These are phyloP conservation scores for Delitschia confertaspora DNA, from an alignment of 495 filamentous ascomycete species.

Conservation along the genomic window DNA sequence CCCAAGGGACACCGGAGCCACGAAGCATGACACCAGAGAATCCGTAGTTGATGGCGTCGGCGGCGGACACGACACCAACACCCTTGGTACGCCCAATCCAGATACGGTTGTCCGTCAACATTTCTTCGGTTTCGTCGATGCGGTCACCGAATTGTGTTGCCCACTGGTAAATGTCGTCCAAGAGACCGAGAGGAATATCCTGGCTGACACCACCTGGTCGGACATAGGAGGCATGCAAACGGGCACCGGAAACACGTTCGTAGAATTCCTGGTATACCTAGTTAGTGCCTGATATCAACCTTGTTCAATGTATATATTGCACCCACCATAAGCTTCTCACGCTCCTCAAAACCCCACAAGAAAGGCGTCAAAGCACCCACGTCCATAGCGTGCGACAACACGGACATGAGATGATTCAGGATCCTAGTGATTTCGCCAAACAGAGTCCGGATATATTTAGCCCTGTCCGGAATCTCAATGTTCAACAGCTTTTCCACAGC, in stretches of 20 bases:
- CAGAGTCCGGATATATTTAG: slow-evolving; percentile 93
- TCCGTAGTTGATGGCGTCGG: slow-evolving; percentile 87
- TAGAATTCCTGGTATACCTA: slow-evolving; percentile 80
- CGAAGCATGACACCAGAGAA: slow-evolving; percentile 98
- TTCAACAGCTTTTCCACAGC: slow-evolving; percentile 98
- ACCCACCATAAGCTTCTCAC: slow-evolving; percentile 92
- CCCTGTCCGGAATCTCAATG: slow-evolving; percentile 88
- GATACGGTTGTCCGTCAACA: slow-evolving; percentile 98
- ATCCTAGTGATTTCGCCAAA: slow-evolving; percentile 95
- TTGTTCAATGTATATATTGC: slow-evolving; percentile 3
- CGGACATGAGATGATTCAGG: slow-evolving; percentile 96
- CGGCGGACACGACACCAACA: slow-evolving; percentile 82
- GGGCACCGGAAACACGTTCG: slow-evolving; percentile 95
- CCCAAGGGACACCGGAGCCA: slow-evolving; percentile 94
- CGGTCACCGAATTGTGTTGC: slow-evolving; percentile 98
- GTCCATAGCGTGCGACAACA: slow-evolving; percentile 98
- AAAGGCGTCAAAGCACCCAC: slow-evolving; percentile 97
- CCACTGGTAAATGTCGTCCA: slow-evolving; percentile 99
- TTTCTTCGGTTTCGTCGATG: slow-evolving; percentile 97
- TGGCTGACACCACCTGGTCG: slow-evolving; percentile 94
- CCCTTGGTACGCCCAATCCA: slow-evolving; percentile 90
- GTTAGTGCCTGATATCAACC: background rate
- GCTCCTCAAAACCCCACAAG: slow-evolving; percentile 99
- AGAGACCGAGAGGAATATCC: slow-evolving; percentile 86
- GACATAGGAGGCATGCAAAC: slow-evolving; percentile 96